These are phyloP conservation scores for Aspergillus calidoustus DNA, from an alignment of 2,329 filamentous ascomycete genomes.

Conservation along the genomic window DNA sequence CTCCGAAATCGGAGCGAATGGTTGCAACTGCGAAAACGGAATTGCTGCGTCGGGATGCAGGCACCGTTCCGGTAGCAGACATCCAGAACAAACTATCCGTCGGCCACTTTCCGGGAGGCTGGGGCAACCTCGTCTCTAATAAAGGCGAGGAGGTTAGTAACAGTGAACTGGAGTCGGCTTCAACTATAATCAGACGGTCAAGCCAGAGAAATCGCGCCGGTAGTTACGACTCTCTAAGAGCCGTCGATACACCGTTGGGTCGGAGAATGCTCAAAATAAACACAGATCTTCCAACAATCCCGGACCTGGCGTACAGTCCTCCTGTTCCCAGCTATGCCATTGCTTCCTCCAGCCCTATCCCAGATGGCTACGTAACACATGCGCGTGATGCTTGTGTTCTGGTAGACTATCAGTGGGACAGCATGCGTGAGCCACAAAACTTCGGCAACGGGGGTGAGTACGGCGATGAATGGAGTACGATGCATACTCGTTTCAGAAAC, in stretches of 20 bases:
- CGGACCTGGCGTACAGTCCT: slow-evolving; percentile 65
- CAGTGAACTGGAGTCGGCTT: neutral
- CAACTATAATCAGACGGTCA: slow-evolving; percentile 1
- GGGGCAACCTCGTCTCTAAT: slow-evolving; percentile 47
- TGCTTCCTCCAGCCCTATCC: slow-evolving; percentile 78
- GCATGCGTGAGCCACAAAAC: slow-evolving; percentile 73
- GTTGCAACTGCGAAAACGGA: slow-evolving; percentile 86
- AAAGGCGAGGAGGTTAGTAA: slow-evolving; percentile 33
- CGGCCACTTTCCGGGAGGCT: slow-evolving; percentile 61
- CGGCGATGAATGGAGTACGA: slow-evolving; percentile 92
- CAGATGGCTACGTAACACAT: slow-evolving; percentile 85
- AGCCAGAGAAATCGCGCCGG: slow-evolving; percentile 53
- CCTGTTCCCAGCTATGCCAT: slow-evolving; percentile 84
- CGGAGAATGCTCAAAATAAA: slow-evolving; percentile 35
- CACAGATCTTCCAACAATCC: slow-evolving; percentile 35
- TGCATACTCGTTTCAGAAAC: slow-evolving; percentile 87
- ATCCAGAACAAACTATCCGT: slow-evolving; percentile 41
- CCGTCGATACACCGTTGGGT: slow-evolving; percentile 22
- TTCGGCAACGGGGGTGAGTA: slow-evolving; percentile 89
- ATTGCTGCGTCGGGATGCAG: slow-evolving; percentile 75
- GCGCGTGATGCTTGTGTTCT: slow-evolving; percentile 83
- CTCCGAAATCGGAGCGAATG: slow-evolving; percentile 85
- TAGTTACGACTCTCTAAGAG: slow-evolving; percentile 47
- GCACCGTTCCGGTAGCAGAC: slow-evolving; percentile 51
- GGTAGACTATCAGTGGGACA: slow-evolving; percentile 97